Base-by-base conservation (phyloP, 169 alveolate genomes). In the Plasmodium coatneyi region DNA sequence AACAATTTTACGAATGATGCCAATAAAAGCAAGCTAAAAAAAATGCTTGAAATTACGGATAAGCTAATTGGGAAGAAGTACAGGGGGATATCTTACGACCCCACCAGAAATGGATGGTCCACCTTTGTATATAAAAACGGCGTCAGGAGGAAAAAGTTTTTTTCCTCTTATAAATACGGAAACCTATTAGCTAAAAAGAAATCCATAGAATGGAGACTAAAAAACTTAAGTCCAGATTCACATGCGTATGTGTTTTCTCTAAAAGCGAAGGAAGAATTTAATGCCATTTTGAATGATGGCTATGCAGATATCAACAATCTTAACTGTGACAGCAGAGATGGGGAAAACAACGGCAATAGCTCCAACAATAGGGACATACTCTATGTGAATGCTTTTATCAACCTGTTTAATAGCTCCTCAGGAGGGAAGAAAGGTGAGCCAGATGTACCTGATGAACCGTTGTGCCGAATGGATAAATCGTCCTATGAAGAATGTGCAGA, bases 71-170 rank as follows among this genome's bases (percentile, higher is more conserved):
- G 91, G 56, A 89, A 89, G 71, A 89, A 89, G 32, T 89, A 89
- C 76, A 89, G 94, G 60, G 94, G 94, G 5, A 70, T 89, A 60
- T 89, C 80, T 32, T 89, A 89, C 49, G 94, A 89, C 43, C 89
- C 89, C 19, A 80, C 89, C 12, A 79, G 90, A 79, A 89, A 89
- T 89, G 94, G 94, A 28, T 89, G 94, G 94, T 89, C 91, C 3
- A 89, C 94, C 19, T 89, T 89, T 79, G 94, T 89, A 36, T 89
- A 89, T 89, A 89, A 89, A 89, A 82, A 79, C 22, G 94, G 94
- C 30, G 83, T 66, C 28, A 43, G 94, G 22, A 25, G 36, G 70
- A 89, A 89, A 41, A 89, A 89, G 71, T 89, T 89, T 89, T 89
- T 79, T 25, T 89, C 94, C 34, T 89, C 94, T 16, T 78, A 43